These are phyloP conservation scores for Craterostigma plantagineum DNA, from an alignment of 257 asterid genomes.

Conservation along the genomic window DNA sequence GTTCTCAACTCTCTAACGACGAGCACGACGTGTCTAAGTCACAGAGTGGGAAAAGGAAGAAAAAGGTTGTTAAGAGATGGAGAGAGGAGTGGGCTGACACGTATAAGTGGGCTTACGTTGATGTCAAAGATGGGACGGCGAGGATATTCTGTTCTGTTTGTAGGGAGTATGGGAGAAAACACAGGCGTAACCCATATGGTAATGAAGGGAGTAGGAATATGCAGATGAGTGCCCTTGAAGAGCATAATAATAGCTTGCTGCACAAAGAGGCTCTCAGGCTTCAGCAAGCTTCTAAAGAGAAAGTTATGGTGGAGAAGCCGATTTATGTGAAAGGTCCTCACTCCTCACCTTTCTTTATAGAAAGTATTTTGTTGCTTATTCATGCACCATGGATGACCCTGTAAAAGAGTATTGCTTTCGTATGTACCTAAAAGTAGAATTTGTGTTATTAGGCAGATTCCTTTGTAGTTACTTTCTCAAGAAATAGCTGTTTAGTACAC, in stretches of 20 bases:
- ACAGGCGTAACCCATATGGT: slow-evolving; percentile 95
- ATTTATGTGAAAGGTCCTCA: slow-evolving; percentile 71
- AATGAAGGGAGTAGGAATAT: slow-evolving; percentile 98
- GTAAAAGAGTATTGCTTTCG: no score
- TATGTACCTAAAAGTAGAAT: no score
- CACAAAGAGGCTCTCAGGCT: slow-evolving; percentile 98
- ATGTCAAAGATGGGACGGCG: slow-evolving; percentile 83
- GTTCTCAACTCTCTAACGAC: slow-evolving; percentile 43
- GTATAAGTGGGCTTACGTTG: slow-evolving; percentile 97
- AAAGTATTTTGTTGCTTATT: neutral
- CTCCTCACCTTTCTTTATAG: slow-evolving; percentile 3
- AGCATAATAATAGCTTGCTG: slow-evolving; percentile 94
- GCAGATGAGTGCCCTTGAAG: slow-evolving; percentile 99
- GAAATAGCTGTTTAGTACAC: no score
- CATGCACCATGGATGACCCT: no score
- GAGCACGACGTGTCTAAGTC: slow-evolving; percentile 55
- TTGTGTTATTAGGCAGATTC: no score
- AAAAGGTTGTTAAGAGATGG: slow-evolving; percentile 97
- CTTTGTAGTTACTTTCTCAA: no score
- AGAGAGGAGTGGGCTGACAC: slow-evolving; percentile 99
- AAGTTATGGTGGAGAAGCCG: slow-evolving; percentile 68
- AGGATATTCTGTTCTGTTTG: slow-evolving; percentile 97
- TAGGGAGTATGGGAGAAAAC: slow-evolving; percentile 95
- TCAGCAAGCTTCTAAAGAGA: slow-evolving; percentile 93
- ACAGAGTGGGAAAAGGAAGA: slow-evolving; percentile 76